Evolutionary conservation across 1,284 basidiomycete species (phyloP).

Genomic region (Ceratobasidium sp.): DNA sequence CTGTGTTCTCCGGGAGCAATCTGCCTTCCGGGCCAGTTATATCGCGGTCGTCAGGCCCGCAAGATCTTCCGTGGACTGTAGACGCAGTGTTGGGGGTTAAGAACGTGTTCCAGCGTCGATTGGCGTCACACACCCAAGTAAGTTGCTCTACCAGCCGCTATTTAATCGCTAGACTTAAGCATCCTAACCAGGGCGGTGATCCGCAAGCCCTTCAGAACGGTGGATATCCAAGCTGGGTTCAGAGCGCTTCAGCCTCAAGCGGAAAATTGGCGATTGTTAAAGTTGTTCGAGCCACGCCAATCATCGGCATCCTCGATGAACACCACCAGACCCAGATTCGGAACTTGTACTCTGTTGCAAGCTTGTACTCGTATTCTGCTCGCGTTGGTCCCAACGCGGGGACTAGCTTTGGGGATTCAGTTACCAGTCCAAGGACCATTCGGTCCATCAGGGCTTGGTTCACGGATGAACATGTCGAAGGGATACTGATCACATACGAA

Average conservation of each 20-base stretch:
- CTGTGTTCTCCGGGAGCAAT: background rate
- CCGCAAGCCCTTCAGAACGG: background rate
- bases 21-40: background rate
- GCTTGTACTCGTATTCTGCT: background rate
- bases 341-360: background rate
- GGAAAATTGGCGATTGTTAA: background rate
- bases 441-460: background rate
- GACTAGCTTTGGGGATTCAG: background rate
- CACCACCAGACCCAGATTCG: background rate
- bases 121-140: background rate
- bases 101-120: background rate
- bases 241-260: background rate
- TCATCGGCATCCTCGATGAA: background rate
- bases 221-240: background rate
- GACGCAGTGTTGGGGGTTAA: background rate
- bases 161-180: background rate
- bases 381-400: background rate
- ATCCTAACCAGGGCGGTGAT: background rate
- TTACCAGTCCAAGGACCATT: background rate
- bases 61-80: background rate
- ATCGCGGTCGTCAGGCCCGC: background rate
- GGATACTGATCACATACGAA: background rate
- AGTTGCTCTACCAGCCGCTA: background rate
- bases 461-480: background rate
- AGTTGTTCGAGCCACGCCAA: background rate